These are phyloP conservation scores for Pleurotus platypus DNA, from an alignment of 768 basidiomycete genomes.

Conservation along the genomic window DNA sequence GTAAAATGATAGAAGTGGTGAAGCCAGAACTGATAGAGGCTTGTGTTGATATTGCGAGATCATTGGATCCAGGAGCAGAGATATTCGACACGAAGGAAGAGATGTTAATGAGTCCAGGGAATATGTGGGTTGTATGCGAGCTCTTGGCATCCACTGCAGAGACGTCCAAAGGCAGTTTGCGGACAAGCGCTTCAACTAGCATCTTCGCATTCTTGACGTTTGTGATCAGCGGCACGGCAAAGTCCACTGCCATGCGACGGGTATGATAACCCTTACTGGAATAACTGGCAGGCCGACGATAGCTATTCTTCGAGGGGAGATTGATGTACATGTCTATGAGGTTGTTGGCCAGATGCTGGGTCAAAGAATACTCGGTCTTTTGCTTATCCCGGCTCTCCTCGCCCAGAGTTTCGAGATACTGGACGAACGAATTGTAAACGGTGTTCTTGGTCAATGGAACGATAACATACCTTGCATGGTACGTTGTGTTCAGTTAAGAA, in stretches of 20 bases:
- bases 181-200: slow-evolving; percentile 87
- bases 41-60: slow-evolving; percentile 66
- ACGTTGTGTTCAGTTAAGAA: slow-evolving; percentile 97
- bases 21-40: slow-evolving; percentile 90
- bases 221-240: slow-evolving; percentile 94
- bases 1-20: slow-evolving; percentile 78
- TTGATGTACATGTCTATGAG: slow-evolving; percentile 99
- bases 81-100: slow-evolving; percentile 82
- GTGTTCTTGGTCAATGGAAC: not conserved
- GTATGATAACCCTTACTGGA: slow-evolving; percentile 96
- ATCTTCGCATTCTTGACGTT: slow-evolving; percentile 99
- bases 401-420: slow-evolving; percentile 89
- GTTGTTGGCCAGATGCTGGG: slow-evolving; percentile 94
- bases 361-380: slow-evolving; percentile 96
- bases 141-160: slow-evolving; percentile 91
- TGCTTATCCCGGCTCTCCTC: slow-evolving; percentile 73
- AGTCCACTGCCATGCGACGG: slow-evolving; percentile 98
- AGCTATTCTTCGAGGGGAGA: slow-evolving; percentile 95
- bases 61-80: slow-evolving; percentile 46
- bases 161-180: slow-evolving; percentile 88
- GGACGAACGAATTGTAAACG: not conserved
- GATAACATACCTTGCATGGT: slow-evolving; percentile 75
- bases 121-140: slow-evolving; percentile 83
- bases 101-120: slow-evolving; percentile 91
- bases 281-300: slow-evolving; percentile 95